Percentiles rank a stretch among this genome's conserved stretches.
Evolutionary conservation across 139 green algal species (phyloP).

Genomic region (Desmodesmus armatus): DNA sequence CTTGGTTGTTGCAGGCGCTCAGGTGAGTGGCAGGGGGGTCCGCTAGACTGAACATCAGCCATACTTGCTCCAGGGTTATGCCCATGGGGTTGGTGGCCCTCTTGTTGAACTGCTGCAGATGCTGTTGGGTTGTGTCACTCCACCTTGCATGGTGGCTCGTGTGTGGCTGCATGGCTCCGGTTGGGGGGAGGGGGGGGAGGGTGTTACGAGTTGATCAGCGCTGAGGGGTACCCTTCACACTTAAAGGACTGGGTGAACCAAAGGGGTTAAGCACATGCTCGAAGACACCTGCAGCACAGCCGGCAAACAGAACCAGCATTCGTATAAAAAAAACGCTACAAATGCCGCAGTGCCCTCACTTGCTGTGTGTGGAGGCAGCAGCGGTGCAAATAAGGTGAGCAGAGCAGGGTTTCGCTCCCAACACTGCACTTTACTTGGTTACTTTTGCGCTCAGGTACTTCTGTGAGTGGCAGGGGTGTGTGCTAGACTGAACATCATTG

Average conservation of each 20-base stretch:
- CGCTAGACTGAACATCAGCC: not conserved
- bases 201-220: no score
- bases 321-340: no score
- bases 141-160: not conserved
- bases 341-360: constrained; percentile 11
- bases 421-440: not conserved
- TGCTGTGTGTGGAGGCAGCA: not conserved
- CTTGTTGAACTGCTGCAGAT: not conserved
- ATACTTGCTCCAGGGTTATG: not conserved
- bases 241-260: no score
- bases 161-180: no score
- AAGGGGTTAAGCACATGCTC: no score
- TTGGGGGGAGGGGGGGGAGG: no score
- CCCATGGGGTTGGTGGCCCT: not conserved
- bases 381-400: constrained; percentile 33
- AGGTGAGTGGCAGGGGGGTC: no score
- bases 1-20: not conserved
- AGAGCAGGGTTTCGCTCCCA: no score
- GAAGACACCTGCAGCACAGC: no score
- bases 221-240: no score
- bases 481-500: not conserved
- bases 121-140: not conserved
- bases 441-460: not conserved
- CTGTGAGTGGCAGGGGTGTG: not conserved
- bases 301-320: no score